Conservation (phyloP, 2,329 filamentous ascomycete species). For the Penicillium psychrosexuale region DNA sequence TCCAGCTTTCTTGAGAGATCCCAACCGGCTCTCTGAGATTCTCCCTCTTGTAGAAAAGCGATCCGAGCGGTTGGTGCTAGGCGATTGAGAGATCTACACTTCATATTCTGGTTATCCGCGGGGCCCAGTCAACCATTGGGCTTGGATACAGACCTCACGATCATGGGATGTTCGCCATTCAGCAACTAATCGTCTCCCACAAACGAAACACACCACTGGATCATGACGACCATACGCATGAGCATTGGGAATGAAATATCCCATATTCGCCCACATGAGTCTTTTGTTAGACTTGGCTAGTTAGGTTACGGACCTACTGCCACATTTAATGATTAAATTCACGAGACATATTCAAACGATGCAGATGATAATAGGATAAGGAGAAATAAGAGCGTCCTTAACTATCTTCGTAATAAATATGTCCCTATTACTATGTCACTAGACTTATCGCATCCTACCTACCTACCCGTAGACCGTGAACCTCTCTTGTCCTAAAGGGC, state of each 20-base stretch:
- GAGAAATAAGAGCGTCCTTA: too few species aligned
- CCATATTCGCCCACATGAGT: neutral
- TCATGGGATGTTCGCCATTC: neutral
- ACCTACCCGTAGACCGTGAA: too few species aligned
- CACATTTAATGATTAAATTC: neutral
- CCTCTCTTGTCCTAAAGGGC: too few species aligned
- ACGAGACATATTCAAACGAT: neutral
- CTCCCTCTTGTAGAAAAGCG: conserved; percentile 68
- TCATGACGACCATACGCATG: neutral
- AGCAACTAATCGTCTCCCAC: neutral
- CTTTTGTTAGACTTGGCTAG: neutral
- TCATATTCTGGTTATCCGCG: neutral
- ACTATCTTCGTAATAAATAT: too few species aligned
- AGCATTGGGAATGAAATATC: neutral
- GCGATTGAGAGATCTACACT: conserved; percentile 6
- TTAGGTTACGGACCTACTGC: neutral
- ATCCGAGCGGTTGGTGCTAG: conserved; percentile 54
- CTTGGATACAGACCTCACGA: neutral
- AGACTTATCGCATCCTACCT: too few species aligned
- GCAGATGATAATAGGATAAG: neutral
- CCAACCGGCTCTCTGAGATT: conserved; percentile 68
- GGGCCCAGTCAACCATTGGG: neutral
- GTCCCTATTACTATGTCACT: too few species aligned
- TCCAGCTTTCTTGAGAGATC: conserved; percentile 72
- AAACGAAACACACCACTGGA: neutral